phyloP scores from a whole-genome alignment of 2,329 filamentous ascomycete genomes.

The Capronia epimyces region DNA sequence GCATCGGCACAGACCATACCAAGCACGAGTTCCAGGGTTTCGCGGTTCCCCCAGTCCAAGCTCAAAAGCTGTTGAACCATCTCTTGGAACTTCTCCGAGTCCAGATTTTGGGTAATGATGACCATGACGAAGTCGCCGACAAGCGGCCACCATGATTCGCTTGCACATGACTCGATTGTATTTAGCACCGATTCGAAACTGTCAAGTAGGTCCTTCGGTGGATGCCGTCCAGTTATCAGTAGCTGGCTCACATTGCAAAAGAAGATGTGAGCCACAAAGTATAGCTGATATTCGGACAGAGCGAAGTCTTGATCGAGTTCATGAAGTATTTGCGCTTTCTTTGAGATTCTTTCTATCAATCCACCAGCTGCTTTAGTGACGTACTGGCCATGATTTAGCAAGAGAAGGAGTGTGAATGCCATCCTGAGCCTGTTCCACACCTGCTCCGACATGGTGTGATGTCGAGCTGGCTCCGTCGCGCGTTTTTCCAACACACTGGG shows the following conservation, averaged over 20 bases:
- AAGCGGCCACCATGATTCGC: neutral
- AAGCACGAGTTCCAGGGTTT: conserved; percentile 2
- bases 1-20: conserved; percentile 29
- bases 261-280: conserved; percentile 13
- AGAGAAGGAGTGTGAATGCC: neutral
- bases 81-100: neutral
- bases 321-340: conserved; percentile 4
- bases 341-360: conserved; percentile 5
- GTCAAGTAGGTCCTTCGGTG: neutral
- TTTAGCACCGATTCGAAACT: conserved; percentile 7
- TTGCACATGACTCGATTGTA: neutral
- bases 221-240: neutral
- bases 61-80: neutral
- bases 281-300: conserved; percentile 2
- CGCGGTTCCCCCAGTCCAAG: neutral
- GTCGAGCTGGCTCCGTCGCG: neutral
- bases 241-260: conserved; percentile 4
- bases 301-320: conserved; percentile 4
- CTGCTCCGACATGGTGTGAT: neutral
- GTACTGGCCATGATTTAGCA: neutral
- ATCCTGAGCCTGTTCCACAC: conserved; percentile 4
- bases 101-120: neutral
- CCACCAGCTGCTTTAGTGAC: neutral
- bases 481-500: neutral
- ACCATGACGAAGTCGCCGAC: neutral